phyloP scores from a whole-genome alignment of 2,329 filamentous ascomycete genomes.

The Xylariaceae sp. region DNA sequence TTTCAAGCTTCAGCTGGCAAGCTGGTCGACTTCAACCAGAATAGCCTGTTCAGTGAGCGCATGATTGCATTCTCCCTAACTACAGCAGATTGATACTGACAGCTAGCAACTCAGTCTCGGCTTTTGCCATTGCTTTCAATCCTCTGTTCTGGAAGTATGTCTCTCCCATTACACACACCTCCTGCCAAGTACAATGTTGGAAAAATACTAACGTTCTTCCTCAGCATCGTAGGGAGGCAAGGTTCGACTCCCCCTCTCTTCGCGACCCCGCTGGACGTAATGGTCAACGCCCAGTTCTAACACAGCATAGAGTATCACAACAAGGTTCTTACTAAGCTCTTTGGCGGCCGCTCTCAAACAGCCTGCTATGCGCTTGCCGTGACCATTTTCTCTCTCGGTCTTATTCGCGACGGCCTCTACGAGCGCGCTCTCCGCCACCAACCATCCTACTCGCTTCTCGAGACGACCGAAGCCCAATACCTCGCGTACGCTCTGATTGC shows the following conservation, averaged over 20 bases:
- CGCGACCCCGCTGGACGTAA: slow-evolving; percentile 22
- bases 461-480: slow-evolving; percentile 63
- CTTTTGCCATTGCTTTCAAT: slow-evolving; percentile 86
- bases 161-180: slow-evolving; percentile 7
- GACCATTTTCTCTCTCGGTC: slow-evolving; percentile 89
- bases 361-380: slow-evolving; percentile 91
- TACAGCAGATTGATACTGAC: slow-evolving; percentile 23
- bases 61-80: background rate
- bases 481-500: slow-evolving; percentile 75
- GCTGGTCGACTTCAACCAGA: slow-evolving; percentile 70
- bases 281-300: slow-evolving; percentile 21
- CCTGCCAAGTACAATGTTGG: background rate
- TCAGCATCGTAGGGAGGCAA: slow-evolving; percentile 81
- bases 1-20: slow-evolving; percentile 46
- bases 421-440: slow-evolving; percentile 79
- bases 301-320: slow-evolving; percentile 79
- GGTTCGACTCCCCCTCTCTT: slow-evolving; percentile 56
- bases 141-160: slow-evolving; percentile 99
- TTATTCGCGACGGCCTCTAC: slow-evolving; percentile 88
- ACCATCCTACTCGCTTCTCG: slow-evolving; percentile 77
- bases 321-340: slow-evolving; percentile 86
- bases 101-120: slow-evolving; percentile 67
- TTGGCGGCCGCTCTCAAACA: slow-evolving; percentile 75
- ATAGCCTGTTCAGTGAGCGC: slow-evolving; percentile 68
- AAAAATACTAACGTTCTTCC: slow-evolving; percentile 17